These are phyloP conservation scores for Fusarium succisae DNA, from an alignment of 2,329 filamentous ascomycete species.

Conservation along the genomic window DNA sequence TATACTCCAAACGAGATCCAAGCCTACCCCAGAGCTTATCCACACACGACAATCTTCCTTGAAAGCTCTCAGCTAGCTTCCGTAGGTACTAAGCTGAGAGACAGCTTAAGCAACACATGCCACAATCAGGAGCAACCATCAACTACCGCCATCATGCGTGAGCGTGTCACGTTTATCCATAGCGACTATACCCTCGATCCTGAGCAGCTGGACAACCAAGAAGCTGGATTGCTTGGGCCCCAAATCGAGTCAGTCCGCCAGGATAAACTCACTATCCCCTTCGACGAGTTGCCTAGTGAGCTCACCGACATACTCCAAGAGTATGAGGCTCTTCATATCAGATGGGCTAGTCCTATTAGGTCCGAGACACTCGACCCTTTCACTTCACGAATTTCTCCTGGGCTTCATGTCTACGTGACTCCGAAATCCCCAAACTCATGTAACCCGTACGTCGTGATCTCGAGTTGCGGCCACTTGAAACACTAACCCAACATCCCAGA, in stretches of 20 bases:
- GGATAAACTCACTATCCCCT: constrained; percentile 77
- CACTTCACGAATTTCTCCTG: constrained; percentile 77
- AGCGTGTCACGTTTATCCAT: constrained; percentile 82
- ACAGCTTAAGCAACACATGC: neutral
- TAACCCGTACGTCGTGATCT: constrained; percentile 40
- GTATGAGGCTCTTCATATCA: constrained; percentile 78
- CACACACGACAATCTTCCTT: constrained; percentile 33
- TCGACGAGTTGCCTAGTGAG: constrained; percentile 78
- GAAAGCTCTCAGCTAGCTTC: neutral
- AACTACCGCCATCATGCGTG: constrained; percentile 66
- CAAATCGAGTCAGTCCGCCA: constrained; percentile 75
- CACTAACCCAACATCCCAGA: constrained; percentile 44
- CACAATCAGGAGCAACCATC: neutral
- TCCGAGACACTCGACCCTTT: constrained; percentile 75
- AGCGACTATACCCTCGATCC: constrained; percentile 73
- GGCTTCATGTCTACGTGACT: constrained; percentile 83
- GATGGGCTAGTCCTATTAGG: constrained; percentile 72
- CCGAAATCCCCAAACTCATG: constrained; percentile 50
- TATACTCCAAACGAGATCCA: neutral
- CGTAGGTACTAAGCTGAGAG: neutral
- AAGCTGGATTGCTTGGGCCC: constrained; percentile 64
- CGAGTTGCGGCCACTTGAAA: neutral
- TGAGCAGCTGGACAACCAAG: constrained; percentile 66
- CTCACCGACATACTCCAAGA: constrained; percentile 69
- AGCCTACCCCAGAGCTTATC: constrained; percentile 5